A percentile compares a stretch with the other conserved stretches of the same genome.
Evolutionary conservation across 768 basidiomycete genomes (phyloP).

Genomic region (Calvatia gigantea): DNA sequence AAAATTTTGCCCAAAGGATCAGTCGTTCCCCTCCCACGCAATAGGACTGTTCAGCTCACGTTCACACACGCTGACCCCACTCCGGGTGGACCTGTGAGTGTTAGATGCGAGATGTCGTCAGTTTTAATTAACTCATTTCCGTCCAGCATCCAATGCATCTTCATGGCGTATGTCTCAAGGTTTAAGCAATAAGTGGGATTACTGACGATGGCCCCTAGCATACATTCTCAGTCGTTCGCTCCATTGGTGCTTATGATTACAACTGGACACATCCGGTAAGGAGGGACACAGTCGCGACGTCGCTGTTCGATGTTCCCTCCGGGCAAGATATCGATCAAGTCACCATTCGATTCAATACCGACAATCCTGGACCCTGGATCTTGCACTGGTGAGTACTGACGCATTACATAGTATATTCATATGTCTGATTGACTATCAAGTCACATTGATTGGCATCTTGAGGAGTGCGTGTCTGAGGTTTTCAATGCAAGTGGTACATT

Average conservation of each 20-base stretch:
- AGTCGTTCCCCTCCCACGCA: slow-evolving; percentile 35
- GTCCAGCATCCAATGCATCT: slow-evolving; percentile 14
- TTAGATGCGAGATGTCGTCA: not conserved
- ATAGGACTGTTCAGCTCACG: slow-evolving; percentile 15
- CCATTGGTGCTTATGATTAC: slow-evolving; percentile 1
- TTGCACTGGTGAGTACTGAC: slow-evolving; percentile 18
- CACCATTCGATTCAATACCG: slow-evolving; percentile 48
- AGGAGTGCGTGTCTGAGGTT: not conserved
- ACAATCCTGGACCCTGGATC: slow-evolving; percentile 37
- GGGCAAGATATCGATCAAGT: slow-evolving; percentile 15
- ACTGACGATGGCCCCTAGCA: slow-evolving; percentile 18
- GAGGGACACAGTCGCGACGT: slow-evolving; percentile 16
- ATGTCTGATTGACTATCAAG: not conserved
- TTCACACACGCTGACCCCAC: not conserved
- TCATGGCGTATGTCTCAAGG: slow-evolving; percentile 21
- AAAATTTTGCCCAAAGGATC: slow-evolving; percentile 32
- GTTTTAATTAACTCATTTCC: not conserved
- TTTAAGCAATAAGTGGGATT: not conserved
- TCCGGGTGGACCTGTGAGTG: slow-evolving; percentile 6
- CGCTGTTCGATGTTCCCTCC: not conserved
- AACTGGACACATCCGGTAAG: slow-evolving; percentile 9
- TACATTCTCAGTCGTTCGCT: slow-evolving; percentile 9
- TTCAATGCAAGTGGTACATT: not conserved
- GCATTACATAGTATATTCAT: not conserved
- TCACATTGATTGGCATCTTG: slow-evolving; percentile 18